Evolutionary conservation across 106 monocot genomes (phyloP).

Genomic region (Triglochin maritima): DNA sequence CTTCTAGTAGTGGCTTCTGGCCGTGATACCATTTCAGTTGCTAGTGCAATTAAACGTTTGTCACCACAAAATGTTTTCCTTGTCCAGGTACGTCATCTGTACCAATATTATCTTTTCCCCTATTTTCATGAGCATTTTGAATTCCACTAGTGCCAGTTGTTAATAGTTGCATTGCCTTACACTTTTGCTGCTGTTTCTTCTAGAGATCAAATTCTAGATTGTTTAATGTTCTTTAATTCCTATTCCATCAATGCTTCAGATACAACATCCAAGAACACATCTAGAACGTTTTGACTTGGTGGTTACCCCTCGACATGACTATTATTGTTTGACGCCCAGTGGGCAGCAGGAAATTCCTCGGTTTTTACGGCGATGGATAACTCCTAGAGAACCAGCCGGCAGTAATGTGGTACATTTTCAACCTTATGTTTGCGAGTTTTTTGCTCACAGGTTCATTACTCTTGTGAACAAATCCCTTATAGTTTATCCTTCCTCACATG

Average conservation of each 20-base stretch:
- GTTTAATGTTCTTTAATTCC: no score
- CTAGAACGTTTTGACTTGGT: slow-evolving; percentile 85
- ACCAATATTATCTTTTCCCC: slow-evolving; percentile 4
- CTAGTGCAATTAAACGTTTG: slow-evolving; percentile 64
- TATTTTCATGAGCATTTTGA: slow-evolving; percentile 53
- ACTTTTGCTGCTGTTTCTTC: no score
- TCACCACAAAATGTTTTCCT: slow-evolving; percentile 74
- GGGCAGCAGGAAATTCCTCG: slow-evolving; percentile 81
- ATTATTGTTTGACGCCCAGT: slow-evolving; percentile 70
- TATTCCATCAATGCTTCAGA: slow-evolving; percentile 23
- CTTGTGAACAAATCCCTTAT: no score
- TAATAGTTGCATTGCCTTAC: no score
- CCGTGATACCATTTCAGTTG: slow-evolving; percentile 70
- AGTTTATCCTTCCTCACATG: background rate
- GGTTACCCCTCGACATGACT: slow-evolving; percentile 90
- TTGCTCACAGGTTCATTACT: background rate
- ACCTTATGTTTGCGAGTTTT: background rate
- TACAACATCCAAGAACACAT: slow-evolving; percentile 86
- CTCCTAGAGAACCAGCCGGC: slow-evolving; percentile 79
- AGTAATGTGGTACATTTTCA: slow-evolving; percentile 69
- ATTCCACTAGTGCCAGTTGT: slow-evolving; percentile 10
- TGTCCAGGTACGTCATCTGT: slow-evolving; percentile 58
- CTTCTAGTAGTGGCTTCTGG: slow-evolving; percentile 91
- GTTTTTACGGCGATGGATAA: slow-evolving; percentile 62
- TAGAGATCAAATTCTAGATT: no score